phyloP scores from a whole-genome alignment of 1,284 basidiomycete genomes.

The Vanrija humicola region DNA sequence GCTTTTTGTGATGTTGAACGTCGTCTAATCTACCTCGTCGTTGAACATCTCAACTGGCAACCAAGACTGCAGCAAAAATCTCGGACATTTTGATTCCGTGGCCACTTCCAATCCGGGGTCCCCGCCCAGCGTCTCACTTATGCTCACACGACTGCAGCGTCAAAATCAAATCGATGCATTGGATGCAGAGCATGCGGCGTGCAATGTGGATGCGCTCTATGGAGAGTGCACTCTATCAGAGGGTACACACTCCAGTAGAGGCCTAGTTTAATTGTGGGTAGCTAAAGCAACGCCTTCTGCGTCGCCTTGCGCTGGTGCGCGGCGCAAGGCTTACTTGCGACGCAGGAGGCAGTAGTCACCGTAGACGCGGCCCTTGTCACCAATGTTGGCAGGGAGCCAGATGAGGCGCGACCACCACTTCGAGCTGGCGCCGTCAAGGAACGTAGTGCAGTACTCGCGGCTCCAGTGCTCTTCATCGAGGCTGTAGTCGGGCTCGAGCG shows the following conservation, averaged over 20 bases:
- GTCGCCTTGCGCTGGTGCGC: too few relatives aligned
- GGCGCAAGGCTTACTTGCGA: slow-evolving; percentile 18
- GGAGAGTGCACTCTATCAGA: neutral
- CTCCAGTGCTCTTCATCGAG: slow-evolving; percentile 59
- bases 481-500: slow-evolving; percentile 69
- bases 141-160: too few relatives aligned
- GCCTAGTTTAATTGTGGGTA: neutral
- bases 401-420: slow-evolving; percentile 65
- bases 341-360: slow-evolving; percentile 55
- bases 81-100: too few relatives aligned
- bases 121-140: too few relatives aligned
- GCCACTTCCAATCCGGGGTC: too few relatives aligned
- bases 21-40: neutral
- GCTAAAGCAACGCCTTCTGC: neutral
- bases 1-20: neutral
- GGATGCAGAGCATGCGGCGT: neutral
- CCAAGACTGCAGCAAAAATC: too few relatives aligned
- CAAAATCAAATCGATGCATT: neutral
- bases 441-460: slow-evolving; percentile 66
- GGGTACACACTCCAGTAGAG: too few relatives aligned
- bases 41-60: too few relatives aligned
- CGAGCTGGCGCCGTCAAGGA: slow-evolving; percentile 75
- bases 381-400: slow-evolving; percentile 65
- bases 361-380: slow-evolving; percentile 47
- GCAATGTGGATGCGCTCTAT: neutral